These are phyloP conservation scores for Claviceps sp. DNA, from an alignment of 2,329 filamentous ascomycete species.

Conservation along the genomic window DNA sequence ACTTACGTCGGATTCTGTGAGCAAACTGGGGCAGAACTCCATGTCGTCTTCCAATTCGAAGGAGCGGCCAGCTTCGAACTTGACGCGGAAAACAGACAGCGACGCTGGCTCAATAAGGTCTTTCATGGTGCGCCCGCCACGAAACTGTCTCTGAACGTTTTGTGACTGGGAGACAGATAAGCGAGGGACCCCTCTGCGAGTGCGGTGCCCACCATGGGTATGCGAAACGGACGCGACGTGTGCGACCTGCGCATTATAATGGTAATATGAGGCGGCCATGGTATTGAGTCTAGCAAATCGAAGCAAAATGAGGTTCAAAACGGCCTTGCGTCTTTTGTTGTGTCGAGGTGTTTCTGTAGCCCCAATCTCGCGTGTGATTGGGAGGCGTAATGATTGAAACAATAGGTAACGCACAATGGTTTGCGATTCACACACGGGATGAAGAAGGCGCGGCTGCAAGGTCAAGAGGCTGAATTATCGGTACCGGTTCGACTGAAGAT, in stretches of 20 bases:
- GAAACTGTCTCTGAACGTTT: conserved; percentile 76
- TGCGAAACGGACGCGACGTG: conserved; percentile 50
- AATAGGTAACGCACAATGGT: too few relatives aligned
- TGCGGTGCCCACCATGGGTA: conserved; percentile 63
- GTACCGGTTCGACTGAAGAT: too few relatives aligned
- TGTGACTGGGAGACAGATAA: conserved; percentile 54
- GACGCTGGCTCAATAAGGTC: conserved; percentile 69
- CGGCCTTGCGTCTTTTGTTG: background rate
- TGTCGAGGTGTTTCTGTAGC: background rate
- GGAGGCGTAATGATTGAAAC: too few relatives aligned
- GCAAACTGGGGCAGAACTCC: conserved; percentile 83
- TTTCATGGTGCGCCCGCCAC: conserved; percentile 73
- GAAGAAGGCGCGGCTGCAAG: background rate
- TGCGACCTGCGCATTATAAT: conserved; percentile 46
- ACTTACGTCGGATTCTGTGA: conserved; percentile 89
- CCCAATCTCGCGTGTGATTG: background rate
- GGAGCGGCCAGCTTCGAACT: conserved; percentile 82
- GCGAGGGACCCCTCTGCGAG: conserved; percentile 67
- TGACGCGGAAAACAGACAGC: conserved; percentile 65
- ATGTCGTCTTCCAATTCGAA: conserved; percentile 95
- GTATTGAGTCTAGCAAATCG: background rate
- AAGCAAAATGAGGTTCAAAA: too few relatives aligned
- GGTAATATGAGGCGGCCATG: conserved; percentile 55
- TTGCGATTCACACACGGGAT: too few relatives aligned
- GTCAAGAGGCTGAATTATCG: background rate